Evolutionary conservation across 495 filamentous ascomycete genomes (phyloP).

Genomic region (Penicillium parvum): DNA sequence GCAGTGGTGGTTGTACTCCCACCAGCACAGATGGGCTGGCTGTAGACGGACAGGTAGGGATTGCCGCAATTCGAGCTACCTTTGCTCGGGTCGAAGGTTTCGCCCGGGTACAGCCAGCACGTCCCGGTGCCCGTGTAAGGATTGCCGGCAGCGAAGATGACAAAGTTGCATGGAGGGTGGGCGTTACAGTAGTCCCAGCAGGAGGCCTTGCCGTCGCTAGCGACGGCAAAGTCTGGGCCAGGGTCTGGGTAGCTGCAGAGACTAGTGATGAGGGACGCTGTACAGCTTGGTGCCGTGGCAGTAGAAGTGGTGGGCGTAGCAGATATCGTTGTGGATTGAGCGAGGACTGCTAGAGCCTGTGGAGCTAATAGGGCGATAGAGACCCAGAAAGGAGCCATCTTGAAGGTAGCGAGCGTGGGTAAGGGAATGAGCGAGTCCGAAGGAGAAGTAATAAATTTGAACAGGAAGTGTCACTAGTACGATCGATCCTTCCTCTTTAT

Average conservation of each 20-base stretch:
- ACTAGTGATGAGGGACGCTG: conserved; percentile 19
- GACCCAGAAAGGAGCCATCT: conserved; percentile 21
- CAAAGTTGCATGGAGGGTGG: conserved; percentile 26
- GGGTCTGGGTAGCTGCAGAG: conserved; percentile 24
- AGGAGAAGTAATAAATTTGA: conserved; percentile 3
- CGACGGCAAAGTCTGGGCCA: conserved; percentile 16
- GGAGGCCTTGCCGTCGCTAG: conserved; percentile 10
- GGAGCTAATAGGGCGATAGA: conserved; percentile 19
- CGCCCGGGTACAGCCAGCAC: conserved; percentile 27
- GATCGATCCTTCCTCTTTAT: conserved; percentile 3
- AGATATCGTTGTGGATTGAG: conserved; percentile 9
- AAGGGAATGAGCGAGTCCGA: conserved; percentile 9
- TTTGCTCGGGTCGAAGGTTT: conserved; percentile 19
- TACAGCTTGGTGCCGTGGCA: conserved; percentile 20
- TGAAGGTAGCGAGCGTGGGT: conserved; percentile 23
- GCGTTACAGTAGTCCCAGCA: conserved; percentile 31
- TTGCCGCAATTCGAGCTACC: conserved; percentile 17
- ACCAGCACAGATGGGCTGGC: conserved; percentile 15
- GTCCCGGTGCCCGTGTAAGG: conserved; percentile 18
- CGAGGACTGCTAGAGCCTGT: conserved; percentile 13
- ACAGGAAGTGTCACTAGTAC: conserved; percentile 2
- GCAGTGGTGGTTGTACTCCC: conserved; percentile 23
- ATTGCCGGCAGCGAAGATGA: conserved; percentile 22
- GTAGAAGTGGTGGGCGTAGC: conserved; percentile 20
- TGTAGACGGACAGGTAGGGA: conserved; percentile 17